phyloP scores from a whole-genome alignment of 2,329 filamentous ascomycete genomes.

The Clonostachys rosea region DNA sequence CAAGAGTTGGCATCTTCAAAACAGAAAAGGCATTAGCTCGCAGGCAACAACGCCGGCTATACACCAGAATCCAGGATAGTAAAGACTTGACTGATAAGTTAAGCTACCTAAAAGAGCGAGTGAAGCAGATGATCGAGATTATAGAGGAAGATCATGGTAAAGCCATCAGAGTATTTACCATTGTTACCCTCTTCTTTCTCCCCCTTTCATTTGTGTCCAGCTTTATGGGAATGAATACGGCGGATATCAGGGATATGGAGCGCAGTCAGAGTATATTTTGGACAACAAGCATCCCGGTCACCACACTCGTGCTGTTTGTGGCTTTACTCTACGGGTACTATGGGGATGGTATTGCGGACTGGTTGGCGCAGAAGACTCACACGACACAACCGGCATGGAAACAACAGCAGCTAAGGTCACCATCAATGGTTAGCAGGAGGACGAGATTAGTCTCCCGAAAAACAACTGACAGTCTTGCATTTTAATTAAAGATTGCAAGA shows the following conservation, averaged over 20 bases:
- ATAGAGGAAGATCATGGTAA: slow-evolving; percentile 16
- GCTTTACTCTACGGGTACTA: slow-evolving; percentile 18
- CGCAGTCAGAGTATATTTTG: slow-evolving; percentile 44
- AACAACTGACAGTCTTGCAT: too few species aligned
- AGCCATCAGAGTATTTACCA: slow-evolving; percentile 25
- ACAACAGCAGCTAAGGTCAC: too few species aligned
- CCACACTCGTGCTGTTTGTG: slow-evolving; percentile 13
- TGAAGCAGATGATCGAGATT: slow-evolving; percentile 9
- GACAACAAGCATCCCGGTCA: slow-evolving; percentile 40
- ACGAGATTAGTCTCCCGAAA: too few species aligned
- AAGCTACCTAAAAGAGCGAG: slow-evolving; percentile 8
- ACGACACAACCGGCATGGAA: too few species aligned
- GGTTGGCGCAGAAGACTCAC: too few species aligned
- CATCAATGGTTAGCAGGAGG: too few species aligned
- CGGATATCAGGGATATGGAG: slow-evolving; percentile 44
- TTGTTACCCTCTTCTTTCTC: slow-evolving; percentile 10
- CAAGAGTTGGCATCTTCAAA: slow-evolving; percentile 1
- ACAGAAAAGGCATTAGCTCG: background rate
- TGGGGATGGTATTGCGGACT: too few species aligned
- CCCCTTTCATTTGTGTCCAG: slow-evolving; percentile 16
- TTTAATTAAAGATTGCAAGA: too few species aligned
- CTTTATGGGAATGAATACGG: slow-evolving; percentile 49
- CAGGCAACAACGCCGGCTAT: background rate
- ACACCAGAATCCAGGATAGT: background rate
- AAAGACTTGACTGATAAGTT: background rate